These are phyloP conservation scores for Xylariaceae sp. DNA, from an alignment of 2,329 filamentous ascomycete species.

Conservation along the genomic window DNA sequence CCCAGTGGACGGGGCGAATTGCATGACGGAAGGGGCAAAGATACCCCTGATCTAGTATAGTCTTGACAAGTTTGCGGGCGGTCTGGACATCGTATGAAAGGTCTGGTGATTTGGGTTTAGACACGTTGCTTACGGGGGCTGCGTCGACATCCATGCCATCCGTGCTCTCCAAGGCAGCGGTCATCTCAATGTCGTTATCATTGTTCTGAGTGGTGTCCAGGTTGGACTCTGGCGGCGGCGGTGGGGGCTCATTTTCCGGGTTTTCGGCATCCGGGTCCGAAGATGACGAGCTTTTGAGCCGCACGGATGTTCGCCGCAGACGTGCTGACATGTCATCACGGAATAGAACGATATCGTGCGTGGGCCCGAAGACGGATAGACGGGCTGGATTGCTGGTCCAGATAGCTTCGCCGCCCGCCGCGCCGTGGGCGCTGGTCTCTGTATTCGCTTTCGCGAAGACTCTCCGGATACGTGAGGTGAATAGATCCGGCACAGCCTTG, in stretches of 20 bases:
- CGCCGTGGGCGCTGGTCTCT: slow-evolving; percentile 52
- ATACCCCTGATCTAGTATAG: slow-evolving; percentile 83
- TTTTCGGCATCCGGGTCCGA: slow-evolving; percentile 25
- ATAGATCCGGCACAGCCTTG: slow-evolving; percentile 75
- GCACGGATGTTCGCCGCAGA: slow-evolving; percentile 70
- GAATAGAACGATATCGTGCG: slow-evolving; percentile 82
- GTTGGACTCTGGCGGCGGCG: not conserved
- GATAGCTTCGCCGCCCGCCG: slow-evolving; percentile 65
- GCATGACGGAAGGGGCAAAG: slow-evolving; percentile 81
- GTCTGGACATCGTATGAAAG: slow-evolving; percentile 51
- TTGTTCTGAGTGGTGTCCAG: slow-evolving; percentile 10
- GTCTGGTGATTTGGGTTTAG: slow-evolving; percentile 10
- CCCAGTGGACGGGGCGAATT: slow-evolving; percentile 82
- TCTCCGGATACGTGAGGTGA: slow-evolving; percentile 80
- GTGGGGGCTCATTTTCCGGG: slow-evolving; percentile 10
- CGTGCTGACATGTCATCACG: slow-evolving; percentile 81
- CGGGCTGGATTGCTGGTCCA: slow-evolving; percentile 88
- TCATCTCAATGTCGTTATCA: slow-evolving; percentile 35
- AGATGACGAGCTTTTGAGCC: slow-evolving; percentile 51
- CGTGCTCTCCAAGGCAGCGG: slow-evolving; percentile 26
- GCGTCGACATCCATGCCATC: slow-evolving; percentile 45
- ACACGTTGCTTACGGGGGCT: not conserved
- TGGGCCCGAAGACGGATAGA: slow-evolving; percentile 78
- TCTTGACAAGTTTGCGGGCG: slow-evolving; percentile 80
- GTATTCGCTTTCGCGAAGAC: slow-evolving; percentile 75